Evolutionary conservation across 2,329 filamentous ascomycete genomes (phyloP).

Genomic region (Aspergillus sp.): DNA sequence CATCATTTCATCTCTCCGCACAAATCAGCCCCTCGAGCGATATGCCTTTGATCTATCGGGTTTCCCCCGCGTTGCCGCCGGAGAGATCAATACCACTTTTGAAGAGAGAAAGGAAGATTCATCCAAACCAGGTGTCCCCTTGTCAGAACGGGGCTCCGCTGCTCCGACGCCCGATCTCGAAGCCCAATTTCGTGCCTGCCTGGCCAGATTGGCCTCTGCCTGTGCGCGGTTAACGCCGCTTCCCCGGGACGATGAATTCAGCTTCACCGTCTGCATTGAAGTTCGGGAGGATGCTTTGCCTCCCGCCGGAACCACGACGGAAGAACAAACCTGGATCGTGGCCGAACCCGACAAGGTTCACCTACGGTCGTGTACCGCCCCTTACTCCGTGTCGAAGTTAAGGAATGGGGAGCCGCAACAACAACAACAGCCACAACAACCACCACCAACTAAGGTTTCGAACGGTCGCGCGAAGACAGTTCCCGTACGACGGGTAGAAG

Average conservation of each 20-base stretch:
- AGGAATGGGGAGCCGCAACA: conserved; percentile 37
- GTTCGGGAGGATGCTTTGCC: conserved; percentile 47
- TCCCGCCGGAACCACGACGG: conserved; percentile 46
- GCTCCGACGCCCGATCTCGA: conserved; percentile 44
- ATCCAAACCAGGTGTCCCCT: conserved; percentile 29
- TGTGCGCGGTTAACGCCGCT: conserved; percentile 44
- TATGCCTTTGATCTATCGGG: conserved; percentile 61
- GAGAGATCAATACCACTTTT: conserved; percentile 54
- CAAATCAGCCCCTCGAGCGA: conserved; percentile 56
- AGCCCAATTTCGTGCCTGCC: conserved; percentile 49
- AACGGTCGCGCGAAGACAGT: conserved; percentile 56
- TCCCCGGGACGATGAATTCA: conserved; percentile 48
- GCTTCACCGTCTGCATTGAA: conserved; percentile 51
- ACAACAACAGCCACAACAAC: conserved; percentile 33
- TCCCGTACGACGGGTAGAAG: conserved; percentile 62
- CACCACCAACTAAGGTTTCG: conserved; percentile 32
- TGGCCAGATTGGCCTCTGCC: conserved; percentile 45
- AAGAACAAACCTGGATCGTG: conserved; percentile 61
- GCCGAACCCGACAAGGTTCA: conserved; percentile 51
- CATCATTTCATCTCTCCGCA: conserved; percentile 54
- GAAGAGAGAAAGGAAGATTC: conserved; percentile 40
- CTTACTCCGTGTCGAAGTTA: conserved; percentile 39
- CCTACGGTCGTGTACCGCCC: conserved; percentile 39
- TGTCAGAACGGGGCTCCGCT: conserved; percentile 27
- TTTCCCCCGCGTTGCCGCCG: conserved; percentile 51